These are phyloP conservation scores for Sporobolomyces phaffii DNA, from an alignment of 768 basidiomycete genomes.

Conservation along the genomic window DNA sequence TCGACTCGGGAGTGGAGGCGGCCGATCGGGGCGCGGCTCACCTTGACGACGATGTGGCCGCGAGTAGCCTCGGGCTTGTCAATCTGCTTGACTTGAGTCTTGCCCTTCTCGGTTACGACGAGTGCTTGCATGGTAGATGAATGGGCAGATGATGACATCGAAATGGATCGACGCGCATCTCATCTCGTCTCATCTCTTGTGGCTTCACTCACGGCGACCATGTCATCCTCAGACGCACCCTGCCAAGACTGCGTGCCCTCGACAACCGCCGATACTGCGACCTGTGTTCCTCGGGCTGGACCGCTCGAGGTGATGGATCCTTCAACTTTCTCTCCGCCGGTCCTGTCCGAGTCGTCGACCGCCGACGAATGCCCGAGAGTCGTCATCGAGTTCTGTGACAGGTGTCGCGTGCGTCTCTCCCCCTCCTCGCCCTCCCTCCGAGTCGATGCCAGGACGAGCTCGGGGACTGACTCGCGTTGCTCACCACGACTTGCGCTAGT, in stretches of 20 bases:
- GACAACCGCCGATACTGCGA: not conserved
- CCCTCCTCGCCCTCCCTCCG: not conserved
- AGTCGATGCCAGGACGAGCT: not conserved
- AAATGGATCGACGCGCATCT: not conserved
- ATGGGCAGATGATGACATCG: not conserved
- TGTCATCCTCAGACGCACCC: too few relatives aligned
- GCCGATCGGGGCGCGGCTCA: not conserved
- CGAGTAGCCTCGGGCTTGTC: not conserved
- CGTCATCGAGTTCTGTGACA: constrained; percentile 49
- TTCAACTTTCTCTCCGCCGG: constrained; percentile 7
- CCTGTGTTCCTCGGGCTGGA: too few relatives aligned
- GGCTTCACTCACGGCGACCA: too few relatives aligned
- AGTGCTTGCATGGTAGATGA: not conserved
- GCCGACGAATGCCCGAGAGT: constrained; percentile 39
- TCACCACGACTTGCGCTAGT: constrained; percentile 1
- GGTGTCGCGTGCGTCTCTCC: constrained; percentile 44
- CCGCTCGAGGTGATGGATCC: too few relatives aligned
- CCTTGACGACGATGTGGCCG: constrained; percentile 28
- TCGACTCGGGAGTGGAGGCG: too few relatives aligned
- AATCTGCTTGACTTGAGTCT: constrained; percentile 8
- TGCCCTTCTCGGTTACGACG: constrained; percentile 9
- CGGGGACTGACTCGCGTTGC: not conserved
- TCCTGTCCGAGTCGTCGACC: not conserved
- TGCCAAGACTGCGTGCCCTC: not conserved
- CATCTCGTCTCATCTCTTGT: not conserved